A percentile compares a stretch with the other conserved stretches of the same genome.
Evolutionary conservation across 2,329 filamentous ascomycete genomes (phyloP).

Genomic region (Diaporthe sp.): DNA sequence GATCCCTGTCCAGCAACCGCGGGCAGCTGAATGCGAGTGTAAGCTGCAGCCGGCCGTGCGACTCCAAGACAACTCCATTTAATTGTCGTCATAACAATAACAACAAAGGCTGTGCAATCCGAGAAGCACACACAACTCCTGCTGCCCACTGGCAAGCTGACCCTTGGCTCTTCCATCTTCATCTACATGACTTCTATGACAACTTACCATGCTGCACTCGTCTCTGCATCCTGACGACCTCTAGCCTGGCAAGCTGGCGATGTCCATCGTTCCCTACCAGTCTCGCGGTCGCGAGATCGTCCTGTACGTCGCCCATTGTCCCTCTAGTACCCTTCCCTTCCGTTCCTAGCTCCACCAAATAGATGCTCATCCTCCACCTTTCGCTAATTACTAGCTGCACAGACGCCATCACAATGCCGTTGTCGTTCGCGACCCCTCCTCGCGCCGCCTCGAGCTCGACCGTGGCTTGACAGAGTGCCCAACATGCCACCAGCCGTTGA

Average conservation of each 20-base stretch:
- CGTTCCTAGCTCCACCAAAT: background rate
- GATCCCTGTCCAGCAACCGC: slow-evolving; percentile 9
- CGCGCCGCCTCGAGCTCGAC: slow-evolving; percentile 82
- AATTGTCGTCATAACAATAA: slow-evolving; percentile 23
- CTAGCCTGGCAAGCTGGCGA: slow-evolving; percentile 37
- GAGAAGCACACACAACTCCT: background rate
- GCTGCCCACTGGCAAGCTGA: background rate
- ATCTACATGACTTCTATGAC: slow-evolving; percentile 1
- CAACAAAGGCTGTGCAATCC: background rate
- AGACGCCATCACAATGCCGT: slow-evolving; percentile 94
- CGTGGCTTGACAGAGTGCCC: slow-evolving; percentile 85
- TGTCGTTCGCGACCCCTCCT: slow-evolving; percentile 89
- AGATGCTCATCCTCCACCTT: background rate
- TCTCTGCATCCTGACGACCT: slow-evolving; percentile 31
- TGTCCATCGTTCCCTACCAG: slow-evolving; percentile 83
- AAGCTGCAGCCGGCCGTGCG: slow-evolving; percentile 29
- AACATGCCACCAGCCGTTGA: slow-evolving; percentile 84
- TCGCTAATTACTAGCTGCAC: slow-evolving; percentile 4
- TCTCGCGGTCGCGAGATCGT: slow-evolving; percentile 83
- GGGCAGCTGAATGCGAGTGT: slow-evolving; percentile 23
- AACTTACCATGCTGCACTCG: slow-evolving; percentile 27
- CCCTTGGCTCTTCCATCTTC: background rate
- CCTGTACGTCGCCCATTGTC: slow-evolving; percentile 69
- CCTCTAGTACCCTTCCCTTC: slow-evolving; percentile 24
- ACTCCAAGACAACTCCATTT: slow-evolving; percentile 27